These are phyloP conservation scores for Tolypocladium capitatum DNA, from an alignment of 2,329 filamentous ascomycete genomes.

Conservation along the genomic window DNA sequence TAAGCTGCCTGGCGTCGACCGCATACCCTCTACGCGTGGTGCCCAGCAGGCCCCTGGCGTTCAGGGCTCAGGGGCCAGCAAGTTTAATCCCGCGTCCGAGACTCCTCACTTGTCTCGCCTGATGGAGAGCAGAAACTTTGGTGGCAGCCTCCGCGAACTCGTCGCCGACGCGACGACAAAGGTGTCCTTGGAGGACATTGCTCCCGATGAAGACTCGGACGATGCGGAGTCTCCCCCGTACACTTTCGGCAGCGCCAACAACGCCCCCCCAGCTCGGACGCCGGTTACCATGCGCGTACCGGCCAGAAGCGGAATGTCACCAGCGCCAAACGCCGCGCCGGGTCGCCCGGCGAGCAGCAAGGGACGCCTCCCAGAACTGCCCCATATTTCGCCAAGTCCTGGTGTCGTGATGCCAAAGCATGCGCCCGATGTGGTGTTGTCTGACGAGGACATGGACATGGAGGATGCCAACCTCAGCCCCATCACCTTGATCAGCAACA, in stretches of 20 bases:
- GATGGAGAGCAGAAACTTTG: conserved; percentile 47
- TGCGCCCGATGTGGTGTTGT: conserved; percentile 11
- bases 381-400: conserved; percentile 23
- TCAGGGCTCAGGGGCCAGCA: neutral
- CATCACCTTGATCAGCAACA: conserved; percentile 57
- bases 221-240: conserved; percentile 11
- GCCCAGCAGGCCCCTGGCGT: neutral
- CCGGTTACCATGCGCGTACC: conserved; percentile 44
- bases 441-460: conserved; percentile 38
- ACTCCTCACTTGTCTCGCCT: conserved; percentile 56
- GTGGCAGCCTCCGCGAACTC: conserved; percentile 43
- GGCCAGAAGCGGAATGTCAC: conserved; percentile 41
- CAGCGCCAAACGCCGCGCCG: conserved; percentile 26
- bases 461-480: conserved; percentile 52
- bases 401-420: conserved; percentile 9
- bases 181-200: conserved; percentile 34
- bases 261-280: conserved; percentile 14
- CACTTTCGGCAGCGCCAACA: conserved; percentile 3
- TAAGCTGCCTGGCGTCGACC: conserved; percentile 33
- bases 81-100: conserved; percentile 40
- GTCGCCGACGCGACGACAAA: conserved; percentile 47
- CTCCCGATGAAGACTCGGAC: conserved; percentile 43
- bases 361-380: conserved; percentile 27
- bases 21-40: conserved; percentile 26
- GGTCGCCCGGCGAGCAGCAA: conserved; percentile 45